Evolutionary conservation across 352 stramenopile species (phyloP).

Genomic region (Phytophthora citricola): DNA sequence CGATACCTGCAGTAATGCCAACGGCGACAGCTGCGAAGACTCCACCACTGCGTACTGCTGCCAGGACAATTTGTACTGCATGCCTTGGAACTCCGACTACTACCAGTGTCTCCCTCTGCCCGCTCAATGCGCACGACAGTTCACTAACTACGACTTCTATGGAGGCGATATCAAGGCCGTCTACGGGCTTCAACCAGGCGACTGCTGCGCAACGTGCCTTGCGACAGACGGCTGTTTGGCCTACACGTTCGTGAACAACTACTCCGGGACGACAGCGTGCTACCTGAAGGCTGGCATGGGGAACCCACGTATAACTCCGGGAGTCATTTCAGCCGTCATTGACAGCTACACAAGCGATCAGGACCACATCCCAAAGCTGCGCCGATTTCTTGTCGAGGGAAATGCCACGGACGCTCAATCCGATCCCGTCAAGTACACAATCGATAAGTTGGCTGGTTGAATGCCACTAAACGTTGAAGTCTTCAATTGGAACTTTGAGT

Average conservation of each 20-base stretch:
- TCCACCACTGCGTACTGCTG: conserved; percentile 40
- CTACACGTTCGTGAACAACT: conserved; percentile 60
- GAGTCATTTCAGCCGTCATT: background rate
- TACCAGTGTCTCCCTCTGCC: conserved; percentile 51
- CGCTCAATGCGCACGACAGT: conserved; percentile 37
- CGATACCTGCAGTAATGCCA: conserved; percentile 18
- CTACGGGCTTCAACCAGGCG: conserved; percentile 37
- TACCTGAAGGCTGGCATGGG: conserved; percentile 43
- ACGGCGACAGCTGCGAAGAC: conserved; percentile 18
- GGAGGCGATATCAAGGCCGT: conserved; percentile 48
- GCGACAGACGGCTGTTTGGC: conserved; percentile 46
- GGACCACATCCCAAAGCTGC: conserved; percentile 30
- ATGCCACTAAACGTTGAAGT: background rate
- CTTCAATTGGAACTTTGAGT: too few relatives aligned
- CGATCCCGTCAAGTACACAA: conserved; percentile 4
- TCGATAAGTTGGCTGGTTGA: conserved; percentile 6
- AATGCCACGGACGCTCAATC: conserved; percentile 5
- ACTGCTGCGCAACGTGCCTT: conserved; percentile 48
- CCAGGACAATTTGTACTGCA: conserved; percentile 49
- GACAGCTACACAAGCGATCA: conserved; percentile 36
- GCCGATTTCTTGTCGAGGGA: conserved; percentile 7
- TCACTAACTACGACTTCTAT: conserved; percentile 31
- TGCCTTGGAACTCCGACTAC: conserved; percentile 50
- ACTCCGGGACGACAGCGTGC: conserved; percentile 38
- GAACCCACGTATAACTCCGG: too few relatives aligned